These are phyloP conservation scores for Podospora bellae-mahoneyi DNA, from an alignment of 495 filamentous ascomycete species.

Conservation along the genomic window DNA sequence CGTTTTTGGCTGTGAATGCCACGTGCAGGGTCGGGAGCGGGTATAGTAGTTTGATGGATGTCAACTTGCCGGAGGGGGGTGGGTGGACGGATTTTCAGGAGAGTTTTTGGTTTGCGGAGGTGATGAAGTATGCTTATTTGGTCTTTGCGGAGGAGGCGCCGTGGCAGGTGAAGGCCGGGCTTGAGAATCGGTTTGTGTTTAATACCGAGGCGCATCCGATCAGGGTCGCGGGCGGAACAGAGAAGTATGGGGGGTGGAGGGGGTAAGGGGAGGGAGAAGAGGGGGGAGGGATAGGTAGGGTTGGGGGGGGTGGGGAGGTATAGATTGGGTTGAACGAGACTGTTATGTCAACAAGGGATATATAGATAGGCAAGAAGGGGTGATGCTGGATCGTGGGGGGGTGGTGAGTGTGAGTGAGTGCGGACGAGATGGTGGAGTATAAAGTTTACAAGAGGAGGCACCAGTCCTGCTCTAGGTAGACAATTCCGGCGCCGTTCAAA, in stretches of 20 bases:
- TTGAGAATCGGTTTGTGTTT: slow-evolving; percentile 65
- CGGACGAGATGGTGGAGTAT: no score
- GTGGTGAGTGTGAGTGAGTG: no score
- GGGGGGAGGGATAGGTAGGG: not conserved
- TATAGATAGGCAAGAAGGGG: not conserved
- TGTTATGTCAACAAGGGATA: not conserved
- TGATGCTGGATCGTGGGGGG: no score
- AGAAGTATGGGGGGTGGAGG: slow-evolving; percentile 8
- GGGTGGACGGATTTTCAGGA: slow-evolving; percentile 68
- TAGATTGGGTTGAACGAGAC: no score
- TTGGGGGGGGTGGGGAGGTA: no score
- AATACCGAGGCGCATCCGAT: slow-evolving; percentile 86
- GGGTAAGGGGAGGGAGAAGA: not conserved
- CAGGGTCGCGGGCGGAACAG: slow-evolving; percentile 40
- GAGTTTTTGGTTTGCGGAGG: slow-evolving; percentile 88
- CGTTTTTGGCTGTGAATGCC: slow-evolving; percentile 65
- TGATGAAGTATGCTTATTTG: slow-evolving; percentile 80
- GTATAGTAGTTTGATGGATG: slow-evolving; percentile 62
- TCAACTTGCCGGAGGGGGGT: slow-evolving; percentile 63
- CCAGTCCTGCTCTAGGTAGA: no score
- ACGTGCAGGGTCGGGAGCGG: slow-evolving; percentile 64
- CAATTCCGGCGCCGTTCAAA: no score
- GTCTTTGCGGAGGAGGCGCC: slow-evolving; percentile 53
- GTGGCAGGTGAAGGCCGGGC: slow-evolving; percentile 62
- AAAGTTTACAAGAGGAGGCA: no score